Conservation (phyloP, 129 eudicot genomes). For the Escallonia rubra region DNA sequence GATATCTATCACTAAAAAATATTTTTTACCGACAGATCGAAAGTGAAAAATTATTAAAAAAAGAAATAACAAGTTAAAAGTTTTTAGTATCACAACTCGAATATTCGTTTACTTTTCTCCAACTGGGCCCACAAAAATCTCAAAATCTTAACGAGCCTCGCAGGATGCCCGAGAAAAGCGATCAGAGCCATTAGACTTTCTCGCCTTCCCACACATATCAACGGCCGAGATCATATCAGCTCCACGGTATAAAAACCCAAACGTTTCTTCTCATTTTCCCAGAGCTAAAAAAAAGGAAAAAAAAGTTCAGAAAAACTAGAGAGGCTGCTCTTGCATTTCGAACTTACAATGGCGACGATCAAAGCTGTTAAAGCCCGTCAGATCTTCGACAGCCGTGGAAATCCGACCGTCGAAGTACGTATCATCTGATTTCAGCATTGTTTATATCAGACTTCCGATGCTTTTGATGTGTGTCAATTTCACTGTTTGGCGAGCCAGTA, state of each 20-base stretch:
- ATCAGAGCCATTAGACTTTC: slow-evolving; percentile 8
- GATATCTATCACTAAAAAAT: not conserved
- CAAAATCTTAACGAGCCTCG: not conserved
- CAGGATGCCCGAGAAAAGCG: slow-evolving; percentile 2
- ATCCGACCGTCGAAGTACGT: slow-evolving; percentile 45
- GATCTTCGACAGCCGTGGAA: slow-evolving; percentile 49
- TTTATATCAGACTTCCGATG: too few relatives aligned
- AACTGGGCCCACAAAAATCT: slow-evolving; percentile 3
- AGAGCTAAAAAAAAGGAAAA: slow-evolving; percentile 5
- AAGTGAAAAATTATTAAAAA: not conserved
- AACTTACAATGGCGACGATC: slow-evolving; percentile 34
- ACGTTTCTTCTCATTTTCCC: not conserved
- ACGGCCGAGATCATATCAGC: slow-evolving; percentile 15
- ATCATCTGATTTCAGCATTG: too few relatives aligned
- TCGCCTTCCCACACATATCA: slow-evolving; percentile 2
- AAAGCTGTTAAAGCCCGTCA: slow-evolving; percentile 44
- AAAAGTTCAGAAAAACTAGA: not conserved
- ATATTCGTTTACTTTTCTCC: too few relatives aligned
- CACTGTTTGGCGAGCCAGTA: too few relatives aligned
- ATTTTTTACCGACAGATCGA: not conserved
- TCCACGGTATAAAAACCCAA: not conserved
- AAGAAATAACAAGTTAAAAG: too few relatives aligned
- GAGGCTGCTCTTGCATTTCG: too few relatives aligned
- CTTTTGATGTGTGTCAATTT: too few relatives aligned
- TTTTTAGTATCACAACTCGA: too few relatives aligned